Conservation (phyloP, 306 rosid species). For the Sindora glabra region DNA sequence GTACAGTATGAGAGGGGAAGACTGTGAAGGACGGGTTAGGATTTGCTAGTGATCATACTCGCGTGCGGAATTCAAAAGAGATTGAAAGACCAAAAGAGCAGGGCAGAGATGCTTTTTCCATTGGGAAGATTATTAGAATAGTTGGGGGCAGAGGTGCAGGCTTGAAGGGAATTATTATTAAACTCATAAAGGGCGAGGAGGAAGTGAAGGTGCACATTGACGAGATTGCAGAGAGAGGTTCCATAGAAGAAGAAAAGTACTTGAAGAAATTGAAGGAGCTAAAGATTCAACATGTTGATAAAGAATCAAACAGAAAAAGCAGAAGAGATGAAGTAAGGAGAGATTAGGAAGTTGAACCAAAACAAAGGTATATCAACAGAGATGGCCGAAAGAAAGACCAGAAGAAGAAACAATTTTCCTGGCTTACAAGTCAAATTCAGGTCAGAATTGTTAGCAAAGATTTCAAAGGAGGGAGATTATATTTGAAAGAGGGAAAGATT, state of each 20-base stretch:
- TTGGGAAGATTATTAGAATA: conserved; percentile 45
- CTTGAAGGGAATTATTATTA: conserved; percentile 47
- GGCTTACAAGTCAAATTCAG: conserved; percentile 80
- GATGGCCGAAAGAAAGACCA: conserved; percentile 14
- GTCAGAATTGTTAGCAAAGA: conserved; percentile 61
- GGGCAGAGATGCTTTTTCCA: not conserved
- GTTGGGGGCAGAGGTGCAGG: conserved; percentile 55
- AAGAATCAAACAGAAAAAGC: conserved; percentile 19
- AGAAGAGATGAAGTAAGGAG: conserved; percentile 1
- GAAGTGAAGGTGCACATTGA: conserved; percentile 27
- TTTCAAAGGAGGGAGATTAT: conserved; percentile 61
- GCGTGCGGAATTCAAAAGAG: not conserved
- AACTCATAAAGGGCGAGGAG: conserved; percentile 31
- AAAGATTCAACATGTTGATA: conserved; percentile 9
- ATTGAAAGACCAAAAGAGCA: not conserved
- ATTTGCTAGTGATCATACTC: conserved; percentile 30
- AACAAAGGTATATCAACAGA: not conserved
- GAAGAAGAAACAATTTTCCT: conserved; percentile 26
- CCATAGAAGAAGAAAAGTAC: conserved; percentile 55
- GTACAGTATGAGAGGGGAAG: conserved; percentile 35
- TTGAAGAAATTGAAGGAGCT: conserved; percentile 50
- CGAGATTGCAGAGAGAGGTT: conserved; percentile 53
- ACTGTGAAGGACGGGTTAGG: conserved; percentile 70
- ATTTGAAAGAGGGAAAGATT: conserved; percentile 70
- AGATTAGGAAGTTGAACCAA: conserved; percentile 7